These are phyloP conservation scores for Brettanomyces custersianus DNA, from an alignment of 805 yeast genomes.

Conservation along the genomic window DNA sequence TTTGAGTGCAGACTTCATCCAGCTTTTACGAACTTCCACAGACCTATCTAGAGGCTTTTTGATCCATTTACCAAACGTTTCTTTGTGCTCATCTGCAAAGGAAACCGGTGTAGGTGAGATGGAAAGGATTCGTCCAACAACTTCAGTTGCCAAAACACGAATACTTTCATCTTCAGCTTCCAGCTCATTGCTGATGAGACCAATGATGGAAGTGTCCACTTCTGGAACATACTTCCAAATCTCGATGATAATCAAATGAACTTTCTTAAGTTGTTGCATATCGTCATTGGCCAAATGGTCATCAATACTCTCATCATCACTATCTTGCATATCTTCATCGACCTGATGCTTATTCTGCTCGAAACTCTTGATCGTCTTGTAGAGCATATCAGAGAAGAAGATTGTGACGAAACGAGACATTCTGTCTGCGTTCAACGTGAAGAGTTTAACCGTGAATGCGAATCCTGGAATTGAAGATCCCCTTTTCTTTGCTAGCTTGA, in stretches of 20 bases:
- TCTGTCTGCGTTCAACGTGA: conserved; percentile 62
- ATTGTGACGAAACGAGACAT: conserved; percentile 71
- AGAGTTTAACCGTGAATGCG: conserved; percentile 54
- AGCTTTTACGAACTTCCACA: conserved; percentile 51
- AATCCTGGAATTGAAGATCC: conserved; percentile 44
- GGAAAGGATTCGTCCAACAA: conserved; percentile 60
- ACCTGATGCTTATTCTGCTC: too few species aligned
- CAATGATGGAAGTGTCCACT: conserved; percentile 61
- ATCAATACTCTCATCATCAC: conserved; percentile 14
- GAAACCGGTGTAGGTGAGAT: conserved; percentile 40
- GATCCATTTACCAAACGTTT: conserved; percentile 63
- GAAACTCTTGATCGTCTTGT: conserved; percentile 32
- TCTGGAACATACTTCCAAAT: conserved; percentile 79
- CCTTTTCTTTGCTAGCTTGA: conserved; percentile 12
- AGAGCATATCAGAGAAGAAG: conserved; percentile 67
- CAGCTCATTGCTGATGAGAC: conserved; percentile 71
- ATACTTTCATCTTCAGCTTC: conserved; percentile 59
- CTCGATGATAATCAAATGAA: conserved; percentile 55
- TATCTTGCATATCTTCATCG: conserved; percentile 17
- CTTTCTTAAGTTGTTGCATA: conserved; percentile 40
- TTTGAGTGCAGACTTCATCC: conserved; percentile 54
- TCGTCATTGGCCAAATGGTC: conserved; percentile 3
- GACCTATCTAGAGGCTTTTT: conserved; percentile 66
- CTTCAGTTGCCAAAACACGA: conserved; percentile 60
- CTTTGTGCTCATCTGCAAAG: conserved; percentile 48